Percentiles rank a stretch among this genome's conserved stretches.
Conservation (phyloP, 768 basidiomycete species). For the Boletellus ananiceps region DNA sequence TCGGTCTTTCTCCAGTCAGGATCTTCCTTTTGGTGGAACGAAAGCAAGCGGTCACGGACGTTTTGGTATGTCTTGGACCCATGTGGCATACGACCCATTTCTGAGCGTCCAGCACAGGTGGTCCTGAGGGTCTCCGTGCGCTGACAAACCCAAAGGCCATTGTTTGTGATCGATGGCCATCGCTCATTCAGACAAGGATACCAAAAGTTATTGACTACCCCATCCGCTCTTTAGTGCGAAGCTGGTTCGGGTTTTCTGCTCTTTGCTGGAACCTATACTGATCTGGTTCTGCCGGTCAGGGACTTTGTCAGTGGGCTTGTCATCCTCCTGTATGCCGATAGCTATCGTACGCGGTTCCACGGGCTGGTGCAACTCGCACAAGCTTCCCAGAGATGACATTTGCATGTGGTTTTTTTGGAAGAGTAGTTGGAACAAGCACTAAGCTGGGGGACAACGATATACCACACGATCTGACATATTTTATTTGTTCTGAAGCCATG, state of each 20-base stretch:
- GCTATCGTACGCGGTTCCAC: constrained; percentile 41
- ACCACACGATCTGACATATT: constrained; percentile 17
- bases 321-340: constrained; percentile 46
- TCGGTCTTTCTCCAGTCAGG: constrained; percentile 51
- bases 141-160: constrained; percentile 89
- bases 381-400: constrained; percentile 31
- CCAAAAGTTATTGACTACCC: constrained; percentile 87
- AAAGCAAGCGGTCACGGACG: constrained; percentile 92
- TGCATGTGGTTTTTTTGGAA: not conserved
- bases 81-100: constrained; percentile 4
- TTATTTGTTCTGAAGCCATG: constrained; percentile 3
- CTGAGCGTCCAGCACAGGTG: constrained; percentile 46
- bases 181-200: constrained; percentile 77
- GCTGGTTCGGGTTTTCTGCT: constrained; percentile 54
- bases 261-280: not conserved
- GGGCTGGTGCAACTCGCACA: constrained; percentile 37
- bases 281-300: constrained; percentile 29
- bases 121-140: constrained; percentile 87
- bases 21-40: constrained; percentile 90
- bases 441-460: constrained; percentile 9
- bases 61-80: constrained; percentile 54
- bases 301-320: constrained; percentile 49
- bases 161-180: constrained; percentile 81
- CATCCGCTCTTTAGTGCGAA: constrained; percentile 61
- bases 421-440: not conserved